phyloP scores from a whole-genome alignment of 1,284 basidiomycete species.

The Ganoderma lucidum region DNA sequence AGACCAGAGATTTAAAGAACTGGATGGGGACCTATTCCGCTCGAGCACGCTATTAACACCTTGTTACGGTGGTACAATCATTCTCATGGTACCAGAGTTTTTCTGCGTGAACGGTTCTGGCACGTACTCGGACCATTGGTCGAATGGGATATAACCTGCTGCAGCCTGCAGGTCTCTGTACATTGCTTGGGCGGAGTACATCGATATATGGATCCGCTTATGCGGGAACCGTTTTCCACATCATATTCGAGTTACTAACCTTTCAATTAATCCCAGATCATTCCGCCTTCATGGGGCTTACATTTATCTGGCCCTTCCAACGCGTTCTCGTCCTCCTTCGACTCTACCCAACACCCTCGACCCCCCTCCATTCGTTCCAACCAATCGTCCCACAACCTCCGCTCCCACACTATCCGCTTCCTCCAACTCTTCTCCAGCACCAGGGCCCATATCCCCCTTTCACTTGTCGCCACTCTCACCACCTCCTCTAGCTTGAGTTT shows the following conservation, averaged over 20 bases:
- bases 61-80: too few relatives aligned
- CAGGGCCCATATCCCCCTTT: not conserved
- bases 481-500: not conserved
- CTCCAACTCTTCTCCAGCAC: not conserved
- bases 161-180: too few relatives aligned
- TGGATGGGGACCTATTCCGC: too few relatives aligned
- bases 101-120: too few relatives aligned
- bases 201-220: too few relatives aligned
- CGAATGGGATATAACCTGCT: too few relatives aligned
- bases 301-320: not conserved
- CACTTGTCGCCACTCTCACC: not conserved
- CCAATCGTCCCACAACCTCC: constrained; percentile 16
- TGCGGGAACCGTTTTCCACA: not conserved
- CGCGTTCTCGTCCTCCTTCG: constrained; percentile 8
- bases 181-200: too few relatives aligned
- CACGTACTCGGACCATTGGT: too few relatives aligned
- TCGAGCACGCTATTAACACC: too few relatives aligned
- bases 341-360: constrained; percentile 19
- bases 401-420: constrained; percentile 5
- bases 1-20: too few relatives aligned
- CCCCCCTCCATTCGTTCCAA: constrained; percentile 19
- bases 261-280: not conserved
- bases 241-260: not conserved
- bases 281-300: not conserved
- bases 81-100: too few relatives aligned